Evolutionary conservation across 2,329 filamentous ascomycete genomes (phyloP).

Genomic region (Trichophyton mentagrophytes): DNA sequence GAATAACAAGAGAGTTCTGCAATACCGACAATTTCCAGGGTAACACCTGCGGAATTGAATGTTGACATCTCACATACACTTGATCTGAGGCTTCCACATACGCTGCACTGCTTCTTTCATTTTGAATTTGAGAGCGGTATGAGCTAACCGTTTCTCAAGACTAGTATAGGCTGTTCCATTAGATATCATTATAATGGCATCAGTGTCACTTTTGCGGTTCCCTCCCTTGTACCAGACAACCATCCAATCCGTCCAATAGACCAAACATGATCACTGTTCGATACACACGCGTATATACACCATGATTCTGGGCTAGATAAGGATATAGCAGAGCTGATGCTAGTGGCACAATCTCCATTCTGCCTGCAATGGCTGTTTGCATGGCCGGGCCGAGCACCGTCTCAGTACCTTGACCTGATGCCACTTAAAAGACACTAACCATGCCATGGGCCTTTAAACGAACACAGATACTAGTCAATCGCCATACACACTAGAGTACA

Average conservation of each 20-base stretch:
- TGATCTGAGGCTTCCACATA: constrained; percentile 26
- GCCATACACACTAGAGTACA: not conserved
- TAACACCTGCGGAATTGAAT: constrained; percentile 31
- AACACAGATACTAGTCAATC: not conserved
- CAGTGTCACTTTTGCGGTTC: not conserved
- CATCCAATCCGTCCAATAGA: not conserved
- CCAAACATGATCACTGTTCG: not conserved
- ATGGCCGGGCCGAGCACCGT: not conserved
- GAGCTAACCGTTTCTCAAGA: not conserved
- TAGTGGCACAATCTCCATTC: not conserved
- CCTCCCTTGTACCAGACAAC: too few species aligned
- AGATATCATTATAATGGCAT: not conserved
- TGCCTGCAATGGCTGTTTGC: not conserved
- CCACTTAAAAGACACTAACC: not conserved
- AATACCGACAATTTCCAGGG: constrained; percentile 33
- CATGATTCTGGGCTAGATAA: not conserved
- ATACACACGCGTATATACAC: not conserved
- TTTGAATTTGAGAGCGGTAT: not conserved
- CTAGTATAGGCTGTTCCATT: not conserved
- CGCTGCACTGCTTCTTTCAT: not conserved
- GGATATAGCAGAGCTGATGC: not conserved
- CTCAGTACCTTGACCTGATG: not conserved
- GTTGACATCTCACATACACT: constrained; percentile 35
- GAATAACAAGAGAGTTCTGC: constrained; percentile 37
- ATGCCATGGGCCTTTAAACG: not conserved